phyloP scores from a whole-genome alignment of 2,329 filamentous ascomycete species.

The Thielaviopsis cerberus region DNA sequence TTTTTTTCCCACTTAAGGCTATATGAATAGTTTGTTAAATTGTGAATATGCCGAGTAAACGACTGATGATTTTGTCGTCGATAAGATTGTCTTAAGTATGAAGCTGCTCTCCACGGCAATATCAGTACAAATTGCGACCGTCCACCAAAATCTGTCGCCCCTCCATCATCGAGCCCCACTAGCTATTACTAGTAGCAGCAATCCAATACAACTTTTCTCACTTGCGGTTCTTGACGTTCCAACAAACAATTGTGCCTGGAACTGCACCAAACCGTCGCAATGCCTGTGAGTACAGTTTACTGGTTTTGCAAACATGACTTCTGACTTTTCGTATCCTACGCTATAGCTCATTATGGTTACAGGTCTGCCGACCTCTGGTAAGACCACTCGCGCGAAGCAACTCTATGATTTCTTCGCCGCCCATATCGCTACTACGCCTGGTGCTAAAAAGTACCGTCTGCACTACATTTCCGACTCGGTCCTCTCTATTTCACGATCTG shows the following conservation, averaged over 20 bases:
- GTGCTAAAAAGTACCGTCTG: conserved; percentile 37
- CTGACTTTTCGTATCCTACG: neutral
- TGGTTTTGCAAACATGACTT: neutral
- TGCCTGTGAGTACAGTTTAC: conserved; percentile 5
- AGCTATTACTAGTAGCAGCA: too few species aligned
- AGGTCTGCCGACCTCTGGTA: conserved; percentile 49
- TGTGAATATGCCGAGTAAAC: neutral
- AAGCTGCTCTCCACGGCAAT: neutral
- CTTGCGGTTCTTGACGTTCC: neutral
- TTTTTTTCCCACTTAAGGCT: too few species aligned
- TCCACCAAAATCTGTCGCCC: conserved; percentile 1
- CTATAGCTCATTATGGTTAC: conserved; percentile 48
- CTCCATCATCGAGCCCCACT: conserved; percentile 2
- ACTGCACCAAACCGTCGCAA: neutral
- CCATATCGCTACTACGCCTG: conserved; percentile 27
- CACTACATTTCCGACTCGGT: conserved; percentile 58
- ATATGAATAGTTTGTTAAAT: neutral
- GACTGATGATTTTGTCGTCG: neutral
- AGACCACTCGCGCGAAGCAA: conserved; percentile 47
- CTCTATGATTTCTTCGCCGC: conserved; percentile 44
- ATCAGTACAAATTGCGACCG: neutral
- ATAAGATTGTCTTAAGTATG: neutral
- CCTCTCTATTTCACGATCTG: conserved; percentile 48
- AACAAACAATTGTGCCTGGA: neutral
- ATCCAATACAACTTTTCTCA: neutral